Base-by-base conservation (phyloP, 352 stramenopile species). In the Phytophthora crassamura region DNA sequence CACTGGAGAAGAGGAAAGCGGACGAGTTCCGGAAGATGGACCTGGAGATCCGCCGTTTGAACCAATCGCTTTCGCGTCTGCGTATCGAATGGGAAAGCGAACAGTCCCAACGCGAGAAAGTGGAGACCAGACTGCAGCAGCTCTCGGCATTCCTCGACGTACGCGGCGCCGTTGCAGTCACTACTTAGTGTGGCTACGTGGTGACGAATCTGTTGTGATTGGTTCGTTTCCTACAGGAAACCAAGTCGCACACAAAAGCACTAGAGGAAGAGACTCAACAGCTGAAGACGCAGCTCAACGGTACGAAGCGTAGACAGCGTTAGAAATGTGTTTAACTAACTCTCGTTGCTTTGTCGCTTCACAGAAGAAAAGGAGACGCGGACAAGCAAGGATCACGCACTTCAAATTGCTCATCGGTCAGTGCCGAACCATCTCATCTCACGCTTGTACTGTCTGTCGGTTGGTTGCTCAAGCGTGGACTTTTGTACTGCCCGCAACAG, bases 11-110 rank as follows among this genome's bases (percentile, higher is more conserved):
- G 25, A 69, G 65, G 12, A 80, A 77, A 59, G 64, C 74, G 0
- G 69, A 86, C 30, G 70, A 89, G 46, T 83, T 80, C 40, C 71
- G 80, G 22, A 72, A 54, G 25, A 66, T 89, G 64, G 82, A 89
- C 39, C 45, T 87, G 6, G 80, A 91, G 35, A 25, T 88, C 15
- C 72, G 77, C 1, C 78, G 86, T 47, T 49, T 82, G 10, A 76
- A 66, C 2, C 82, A 86, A 46, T 50, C 57, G 5, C 58, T 84
- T 3, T 74, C 65, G 18, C 67, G 78, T 8, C 30, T 88, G 20
- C 78, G 80, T 0, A 67, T 73, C 1, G 82, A 91, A 34, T 75
- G 73, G 35, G 78, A 89, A 8, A 77, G 52, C 7, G 82, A 91
- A 25, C 75, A 77, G n/a, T 36, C 36, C 2, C 64, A 78, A 28